Evolutionary conservation across 129 eudicot genomes (phyloP), one percentile per base, ranked within the genome.

Genomic region (Flaveria brownii): DNA sequence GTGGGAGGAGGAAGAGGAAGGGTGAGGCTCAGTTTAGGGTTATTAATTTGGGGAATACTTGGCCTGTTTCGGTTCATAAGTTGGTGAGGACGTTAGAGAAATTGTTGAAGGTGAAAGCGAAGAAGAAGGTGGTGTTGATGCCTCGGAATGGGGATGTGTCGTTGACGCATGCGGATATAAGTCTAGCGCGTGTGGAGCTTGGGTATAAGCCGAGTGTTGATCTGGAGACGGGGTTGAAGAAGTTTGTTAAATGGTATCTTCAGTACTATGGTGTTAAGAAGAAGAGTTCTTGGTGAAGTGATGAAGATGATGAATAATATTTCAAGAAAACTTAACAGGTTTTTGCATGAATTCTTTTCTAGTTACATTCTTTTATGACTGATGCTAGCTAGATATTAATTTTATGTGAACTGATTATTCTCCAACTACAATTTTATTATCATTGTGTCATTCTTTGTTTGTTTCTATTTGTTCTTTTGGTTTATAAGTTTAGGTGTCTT

Each of bases 141-240:
- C 93, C 93, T 0, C 81, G 82, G 42, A 88, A 88, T 73, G 93
- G 93, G 12, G 93, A 88, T 56, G 90, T 88, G 45, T 71, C 82
- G 0, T 85, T 74, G 33, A 88, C 93, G 0, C 90, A 88, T 68
- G 92, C 92, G 14, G 84, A 88, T 82, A 88, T 88, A 14, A 88
- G 83, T 54, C 81, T 88, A 75, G 93, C 93, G 0, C 59, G 26
- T 1, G 75, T 43, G 77, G 93, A 88, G 82, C 85, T 85, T 13
- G 87, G 87, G 9, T 88, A 88, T 75, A 76, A 78, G 25, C 88
- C 93, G 5, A 81, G 61, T 0, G 82, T 84, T n/a, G 88, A 86
- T 86, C 71, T 88, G 80, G 93, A 86, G 67, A 73, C 76, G 0
- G 93, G 93, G 61, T 63, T 88, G 84, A 83, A 81, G 78, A 88